Conservation (phyloP, 169 alveolate species). For the Babesia bigemina region DNA sequence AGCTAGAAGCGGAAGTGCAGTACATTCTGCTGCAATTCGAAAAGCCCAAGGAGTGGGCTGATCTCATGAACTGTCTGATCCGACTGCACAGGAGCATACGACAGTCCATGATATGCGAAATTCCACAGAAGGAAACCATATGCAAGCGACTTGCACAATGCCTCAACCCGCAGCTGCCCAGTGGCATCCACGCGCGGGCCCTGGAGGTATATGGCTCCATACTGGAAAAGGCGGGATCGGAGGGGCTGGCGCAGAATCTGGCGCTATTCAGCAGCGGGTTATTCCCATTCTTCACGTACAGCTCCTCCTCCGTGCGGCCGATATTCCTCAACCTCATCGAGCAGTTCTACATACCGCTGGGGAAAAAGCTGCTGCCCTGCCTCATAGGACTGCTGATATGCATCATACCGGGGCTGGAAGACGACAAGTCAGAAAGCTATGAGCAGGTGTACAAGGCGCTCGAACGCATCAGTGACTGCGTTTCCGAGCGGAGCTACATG, state of each 20-base stretch:
- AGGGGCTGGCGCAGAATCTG: constrained; percentile 83
- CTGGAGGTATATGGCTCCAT: constrained; percentile 87
- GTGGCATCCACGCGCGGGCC: constrained; percentile 91
- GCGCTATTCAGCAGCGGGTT: constrained; percentile 90
- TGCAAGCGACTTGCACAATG: constrained; percentile 91
- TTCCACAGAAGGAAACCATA: constrained; percentile 82
- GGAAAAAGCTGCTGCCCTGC: constrained; percentile 79
- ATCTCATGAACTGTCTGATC: constrained; percentile 86
- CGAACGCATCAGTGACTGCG: constrained; percentile 75
- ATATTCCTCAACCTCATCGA: constrained; percentile 84
- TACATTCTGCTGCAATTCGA: constrained; percentile 75
- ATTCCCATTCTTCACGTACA: constrained; percentile 88
- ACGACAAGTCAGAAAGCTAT: constrained; percentile 76
- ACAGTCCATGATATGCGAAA: constrained; percentile 75
- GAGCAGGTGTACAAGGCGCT: constrained; percentile 70
- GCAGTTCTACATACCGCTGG: constrained; percentile 83
- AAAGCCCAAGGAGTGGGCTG: constrained; percentile 93
- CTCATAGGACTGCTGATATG: constrained; percentile 82
- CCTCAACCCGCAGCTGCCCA: constrained; percentile 88
- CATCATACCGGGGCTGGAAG: constrained; percentile 85
- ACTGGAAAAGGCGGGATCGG: constrained; percentile 82
- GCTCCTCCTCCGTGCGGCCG: constrained; percentile 86
- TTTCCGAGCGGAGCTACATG: constrained; percentile 81
- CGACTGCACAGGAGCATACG: constrained; percentile 80
- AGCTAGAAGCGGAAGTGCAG: constrained; percentile 60